phyloP scores from a whole-genome alignment of 2,329 filamentous ascomycete genomes.

The Exophiala alcalophila region DNA sequence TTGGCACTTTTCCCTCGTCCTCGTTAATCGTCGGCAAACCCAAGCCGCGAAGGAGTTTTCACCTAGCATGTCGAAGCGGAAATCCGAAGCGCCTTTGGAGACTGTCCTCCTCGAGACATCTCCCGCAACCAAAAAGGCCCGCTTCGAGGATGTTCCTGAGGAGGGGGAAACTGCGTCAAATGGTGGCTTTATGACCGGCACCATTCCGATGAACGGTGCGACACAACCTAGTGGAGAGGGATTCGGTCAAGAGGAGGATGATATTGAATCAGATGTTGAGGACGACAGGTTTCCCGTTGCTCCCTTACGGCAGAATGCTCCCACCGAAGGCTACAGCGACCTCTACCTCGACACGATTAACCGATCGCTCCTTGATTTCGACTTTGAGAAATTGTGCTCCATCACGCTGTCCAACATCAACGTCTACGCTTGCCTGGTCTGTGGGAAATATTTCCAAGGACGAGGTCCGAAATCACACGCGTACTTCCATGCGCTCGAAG shows the following conservation, averaged over 20 bases:
- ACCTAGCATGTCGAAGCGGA: constrained; percentile 45
- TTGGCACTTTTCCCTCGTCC: neutral
- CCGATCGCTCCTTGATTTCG: constrained; percentile 88
- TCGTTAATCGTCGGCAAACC: neutral
- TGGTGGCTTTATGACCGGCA: too few relatives aligned
- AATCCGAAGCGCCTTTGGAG: constrained; percentile 45
- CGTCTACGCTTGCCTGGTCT: constrained; percentile 94
- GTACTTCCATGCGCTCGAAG: constrained; percentile 94
- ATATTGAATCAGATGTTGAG: constrained; percentile 35
- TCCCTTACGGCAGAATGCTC: constrained; percentile 66
- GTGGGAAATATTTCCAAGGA: constrained; percentile 96
- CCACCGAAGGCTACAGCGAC: constrained; percentile 85
- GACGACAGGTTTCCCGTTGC: constrained; percentile 40
- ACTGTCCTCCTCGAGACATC: constrained; percentile 36
- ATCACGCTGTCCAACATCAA: constrained; percentile 97
- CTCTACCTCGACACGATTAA: constrained; percentile 97
- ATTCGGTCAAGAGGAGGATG: constrained; percentile 36
- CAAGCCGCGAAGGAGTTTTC: neutral
- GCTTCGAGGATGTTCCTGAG: constrained; percentile 39
- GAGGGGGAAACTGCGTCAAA: constrained; percentile 19
- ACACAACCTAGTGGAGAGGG: too few relatives aligned
- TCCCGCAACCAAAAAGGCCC: constrained; percentile 46
- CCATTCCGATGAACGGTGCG: too few relatives aligned
- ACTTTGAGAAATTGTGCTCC: constrained; percentile 98
- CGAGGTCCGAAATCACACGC: constrained; percentile 91